Percentiles rank a stretch among this genome's conserved stretches.
Evolutionary conservation across 2,329 filamentous ascomycete genomes (phyloP).

Genomic region (Cercospora nicotianae): DNA sequence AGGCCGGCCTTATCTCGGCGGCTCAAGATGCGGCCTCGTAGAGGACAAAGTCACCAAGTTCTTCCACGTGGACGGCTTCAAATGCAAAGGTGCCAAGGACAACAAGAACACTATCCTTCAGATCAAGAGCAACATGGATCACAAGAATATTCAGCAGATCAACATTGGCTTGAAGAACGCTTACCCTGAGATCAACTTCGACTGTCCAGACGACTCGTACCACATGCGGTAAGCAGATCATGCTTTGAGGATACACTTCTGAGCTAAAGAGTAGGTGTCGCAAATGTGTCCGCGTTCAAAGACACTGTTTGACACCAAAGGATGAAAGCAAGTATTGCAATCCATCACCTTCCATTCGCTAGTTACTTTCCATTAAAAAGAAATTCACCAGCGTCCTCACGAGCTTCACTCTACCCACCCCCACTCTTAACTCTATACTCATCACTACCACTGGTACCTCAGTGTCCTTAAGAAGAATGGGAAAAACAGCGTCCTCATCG

Average conservation of each 20-base stretch:
- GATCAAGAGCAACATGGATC: slow-evolving; percentile 18
- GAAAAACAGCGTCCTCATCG: background rate
- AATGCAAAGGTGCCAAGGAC: slow-evolving; percentile 19
- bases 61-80: slow-evolving; percentile 14
- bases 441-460: background rate
- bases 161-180: slow-evolving; percentile 18
- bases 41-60: slow-evolving; percentile 15
- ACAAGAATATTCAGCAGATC: slow-evolving; percentile 13
- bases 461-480: background rate
- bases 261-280: background rate
- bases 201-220: slow-evolving; percentile 11
- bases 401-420: background rate
- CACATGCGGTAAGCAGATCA: background rate
- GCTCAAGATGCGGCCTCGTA: slow-evolving; percentile 17
- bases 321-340: background rate
- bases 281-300: background rate
- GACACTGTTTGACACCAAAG: background rate
- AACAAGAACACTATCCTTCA: slow-evolving; percentile 23
- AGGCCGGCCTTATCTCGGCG: slow-evolving; percentile 24
- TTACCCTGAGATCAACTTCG: slow-evolving; percentile 21
- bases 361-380: background rate
- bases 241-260: background rate
- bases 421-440: background rate
- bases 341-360: background rate
- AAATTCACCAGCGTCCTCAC: background rate